Conservation (phyloP, 2,329 filamentous ascomycete species). For the Xylaria sp. region DNA sequence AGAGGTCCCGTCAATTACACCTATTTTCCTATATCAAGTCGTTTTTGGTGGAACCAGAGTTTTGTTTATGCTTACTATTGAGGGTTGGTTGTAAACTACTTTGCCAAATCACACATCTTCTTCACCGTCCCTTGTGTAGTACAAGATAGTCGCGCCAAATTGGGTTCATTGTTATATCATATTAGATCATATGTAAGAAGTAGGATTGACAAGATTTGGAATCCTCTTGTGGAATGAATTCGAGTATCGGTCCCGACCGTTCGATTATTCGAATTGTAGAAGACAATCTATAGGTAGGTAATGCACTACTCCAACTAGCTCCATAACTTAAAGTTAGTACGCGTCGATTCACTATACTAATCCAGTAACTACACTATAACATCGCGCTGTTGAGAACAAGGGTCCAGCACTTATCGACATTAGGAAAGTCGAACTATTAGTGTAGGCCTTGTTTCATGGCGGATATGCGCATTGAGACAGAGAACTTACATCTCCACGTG, state of each 20-base stretch:
- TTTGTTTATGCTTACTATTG: constrained; percentile 19
- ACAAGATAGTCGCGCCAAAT: background rate
- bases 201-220: background rate
- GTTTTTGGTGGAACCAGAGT: background rate
- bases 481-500: background rate
- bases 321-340: background rate
- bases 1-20: background rate
- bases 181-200: background rate
- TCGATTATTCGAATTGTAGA: constrained; percentile 9
- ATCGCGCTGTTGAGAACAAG: background rate
- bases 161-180: background rate
- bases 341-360: background rate
- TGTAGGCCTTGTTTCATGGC: constrained; percentile 16
- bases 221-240: background rate
- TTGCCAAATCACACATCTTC: constrained; percentile 1
- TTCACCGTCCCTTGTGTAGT: too few species aligned
- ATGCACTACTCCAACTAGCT: background rate
- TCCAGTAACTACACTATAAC: background rate
- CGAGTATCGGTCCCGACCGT: background rate
- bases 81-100: constrained; percentile 6
- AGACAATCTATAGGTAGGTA: background rate
- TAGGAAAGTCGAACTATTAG: constrained; percentile 14
- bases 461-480: constrained; percentile 18
- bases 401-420: constrained; percentile 12
- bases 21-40: background rate